phyloP scores from a whole-genome alignment of 2,329 filamentous ascomycete species.

The Nothophaeocryptopus gaeumannii region DNA sequence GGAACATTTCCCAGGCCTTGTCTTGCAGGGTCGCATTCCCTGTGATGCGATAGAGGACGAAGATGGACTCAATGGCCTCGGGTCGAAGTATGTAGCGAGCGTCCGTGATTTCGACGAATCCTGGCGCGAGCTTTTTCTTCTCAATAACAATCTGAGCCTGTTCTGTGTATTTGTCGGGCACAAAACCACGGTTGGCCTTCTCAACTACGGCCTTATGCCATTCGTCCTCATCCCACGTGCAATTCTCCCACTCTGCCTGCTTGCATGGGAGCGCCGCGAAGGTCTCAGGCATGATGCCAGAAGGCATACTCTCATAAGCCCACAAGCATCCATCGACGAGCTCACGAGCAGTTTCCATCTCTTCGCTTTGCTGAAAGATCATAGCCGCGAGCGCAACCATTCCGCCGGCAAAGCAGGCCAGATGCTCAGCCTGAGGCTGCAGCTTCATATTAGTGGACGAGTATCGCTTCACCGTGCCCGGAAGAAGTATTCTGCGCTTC shows the following conservation, averaged over 20 bases:
- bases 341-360: conserved; percentile 56
- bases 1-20: conserved; percentile 74
- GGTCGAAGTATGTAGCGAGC: conserved; percentile 67
- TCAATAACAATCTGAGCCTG: conserved; percentile 33
- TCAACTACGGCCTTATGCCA: conserved; percentile 44
- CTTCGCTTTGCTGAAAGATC: conserved; percentile 55
- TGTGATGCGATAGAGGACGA: conserved; percentile 72
- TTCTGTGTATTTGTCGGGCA: conserved; percentile 12
- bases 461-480: conserved; percentile 20
- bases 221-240: conserved; percentile 40
- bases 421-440: conserved; percentile 27
- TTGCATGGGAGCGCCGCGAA: conserved; percentile 51
- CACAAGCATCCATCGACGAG: conserved; percentile 64
- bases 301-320: conserved; percentile 57
- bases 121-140: conserved; percentile 51
- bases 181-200: conserved; percentile 16
- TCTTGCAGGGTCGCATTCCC: conserved; percentile 64
- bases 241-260: conserved; percentile 34
- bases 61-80: conserved; percentile 78
- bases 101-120: conserved; percentile 57
- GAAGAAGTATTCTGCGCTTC: conserved; percentile 30
- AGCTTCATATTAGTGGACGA: conserved; percentile 16
- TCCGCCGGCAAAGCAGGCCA: conserved; percentile 69
- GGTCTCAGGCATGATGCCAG: conserved; percentile 62
- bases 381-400: conserved; percentile 65